Conservation (phyloP, 1,284 basidiomycete species). For the Porphyrellus sp. region DNA sequence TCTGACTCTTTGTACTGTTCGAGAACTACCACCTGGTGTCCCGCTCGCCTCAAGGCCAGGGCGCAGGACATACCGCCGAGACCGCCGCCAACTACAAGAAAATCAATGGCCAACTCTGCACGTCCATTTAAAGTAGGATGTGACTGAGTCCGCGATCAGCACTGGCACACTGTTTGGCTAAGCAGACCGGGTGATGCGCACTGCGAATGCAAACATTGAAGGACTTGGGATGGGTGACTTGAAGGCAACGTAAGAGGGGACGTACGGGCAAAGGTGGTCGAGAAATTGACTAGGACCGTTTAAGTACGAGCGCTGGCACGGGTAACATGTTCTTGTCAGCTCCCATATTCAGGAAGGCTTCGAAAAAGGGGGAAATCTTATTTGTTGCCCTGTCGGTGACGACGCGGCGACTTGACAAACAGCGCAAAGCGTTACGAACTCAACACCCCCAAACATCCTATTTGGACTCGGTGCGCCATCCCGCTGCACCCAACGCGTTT, state of each 20-base stretch:
- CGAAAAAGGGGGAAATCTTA: conserved; percentile 10
- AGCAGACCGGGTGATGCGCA: conserved; percentile 2
- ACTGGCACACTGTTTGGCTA: conserved; percentile 1
- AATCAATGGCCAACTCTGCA: conserved; percentile 39
- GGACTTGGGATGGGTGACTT: neutral
- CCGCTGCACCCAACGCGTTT: neutral
- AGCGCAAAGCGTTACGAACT: conserved; percentile 14
- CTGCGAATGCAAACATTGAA: conserved; percentile 21
- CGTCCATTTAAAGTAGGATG: conserved; percentile 12
- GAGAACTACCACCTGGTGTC: conserved; percentile 53
- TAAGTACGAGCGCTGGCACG: conserved; percentile 21
- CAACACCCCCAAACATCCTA: conserved; percentile 5
- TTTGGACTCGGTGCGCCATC: too few species aligned
- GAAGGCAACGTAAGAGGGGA: neutral
- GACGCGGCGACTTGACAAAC: conserved; percentile 3
- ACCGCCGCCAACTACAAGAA: conserved; percentile 51
- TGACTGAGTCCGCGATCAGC: conserved; percentile 14
- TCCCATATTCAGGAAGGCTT: conserved; percentile 21
- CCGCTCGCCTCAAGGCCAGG: conserved; percentile 50
- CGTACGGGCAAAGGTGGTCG: neutral
- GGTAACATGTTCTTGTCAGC: conserved; percentile 11
- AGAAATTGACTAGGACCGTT: conserved; percentile 1
- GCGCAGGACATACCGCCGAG: conserved; percentile 54
- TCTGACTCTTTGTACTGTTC: conserved; percentile 43
- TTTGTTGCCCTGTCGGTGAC: conserved; percentile 8